Evolutionary conservation across 441 rosid genomes (phyloP), one percentile per base, ranked within the genome.

Genomic region (Populus tomentosa): DNA sequence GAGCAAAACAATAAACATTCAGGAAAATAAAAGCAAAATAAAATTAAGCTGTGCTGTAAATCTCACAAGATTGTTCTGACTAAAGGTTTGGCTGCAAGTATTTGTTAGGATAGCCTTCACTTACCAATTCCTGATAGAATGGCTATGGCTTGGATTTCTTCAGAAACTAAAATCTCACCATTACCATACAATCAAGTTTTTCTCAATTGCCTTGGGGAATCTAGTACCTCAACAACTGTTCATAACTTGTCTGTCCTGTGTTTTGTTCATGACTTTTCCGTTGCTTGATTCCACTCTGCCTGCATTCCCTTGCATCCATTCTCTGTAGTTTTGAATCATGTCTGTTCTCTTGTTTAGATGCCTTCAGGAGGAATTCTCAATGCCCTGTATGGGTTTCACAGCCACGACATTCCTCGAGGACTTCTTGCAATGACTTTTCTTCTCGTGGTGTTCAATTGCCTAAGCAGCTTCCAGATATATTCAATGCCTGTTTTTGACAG

Each of bases 401-500:
- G 84, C 79, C 97, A 91, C 5, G 95, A 92, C 85, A 93, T 95
- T 53, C 84, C 99, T 0, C 86, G 98, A 82, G 99, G 93, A 67
- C 94, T 95, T 78, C 91, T 95, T 66, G 97, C 97, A 21, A 69
- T 93, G 75, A 83, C 99, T 0, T 93, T 93, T 79, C 97, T 95
- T 53, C 89, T 95, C 20, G 99, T 95, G 11, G 98, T 95, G 69
- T 93, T 93, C 88, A 93, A 87, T 73, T 93, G 99, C 77, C 77
- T 93, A 26, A 95, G 98, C 87, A 93, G 98, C 74, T 95, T 93
- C 88, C 99, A 93, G 82, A 95, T 95, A 81, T 95, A 95, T 80
- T 95, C 98, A 0, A 95, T 95, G 99, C 98, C 97, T 0, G 99
- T 83, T 4, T 95, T 95, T 14, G 99, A 95, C 88, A 95, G 96